These are phyloP conservation scores for Clitopilus passeckerianus DNA, from an alignment of 768 basidiomycete genomes.

Conservation along the genomic window DNA sequence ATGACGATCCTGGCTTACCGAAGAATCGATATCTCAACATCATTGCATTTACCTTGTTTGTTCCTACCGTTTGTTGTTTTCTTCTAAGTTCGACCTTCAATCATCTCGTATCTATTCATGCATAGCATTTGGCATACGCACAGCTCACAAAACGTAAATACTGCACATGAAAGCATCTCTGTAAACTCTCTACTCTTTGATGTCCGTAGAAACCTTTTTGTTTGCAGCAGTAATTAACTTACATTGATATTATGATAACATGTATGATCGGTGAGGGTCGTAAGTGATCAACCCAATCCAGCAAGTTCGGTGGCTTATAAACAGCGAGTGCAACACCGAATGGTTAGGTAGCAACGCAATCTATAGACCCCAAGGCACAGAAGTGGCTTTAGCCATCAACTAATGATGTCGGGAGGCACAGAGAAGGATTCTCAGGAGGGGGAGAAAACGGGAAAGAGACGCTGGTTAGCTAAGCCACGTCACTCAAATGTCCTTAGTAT, in stretches of 20 bases:
- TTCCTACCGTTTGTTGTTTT: constrained; percentile 2
- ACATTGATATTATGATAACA: background rate
- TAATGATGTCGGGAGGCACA: constrained; percentile 16
- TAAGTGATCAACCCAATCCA: constrained; percentile 7
- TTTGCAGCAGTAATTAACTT: background rate
- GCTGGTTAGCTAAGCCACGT: constrained; percentile 16
- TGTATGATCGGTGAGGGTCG: background rate
- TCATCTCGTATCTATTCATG: background rate
- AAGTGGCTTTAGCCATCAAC: constrained; percentile 12
- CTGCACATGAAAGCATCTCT: background rate
- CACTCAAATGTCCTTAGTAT: background rate
- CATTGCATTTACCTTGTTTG: constrained; percentile 1
- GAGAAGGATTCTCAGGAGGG: constrained; percentile 11
- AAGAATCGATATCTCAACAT: background rate
- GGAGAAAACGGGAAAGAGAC: constrained; percentile 14
- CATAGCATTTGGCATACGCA: background rate
- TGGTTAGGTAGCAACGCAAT: constrained; percentile 12
- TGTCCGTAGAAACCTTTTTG: background rate
- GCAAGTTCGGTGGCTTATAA: constrained; percentile 15
- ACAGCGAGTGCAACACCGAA: constrained; percentile 13
- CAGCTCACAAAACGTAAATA: background rate
- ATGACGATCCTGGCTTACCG: constrained; percentile 18
- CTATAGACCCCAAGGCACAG: constrained; percentile 17
- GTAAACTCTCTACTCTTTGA: background rate
- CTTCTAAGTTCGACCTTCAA: background rate